Evolutionary conservation across 306 rosid species (phyloP).

Genomic region (Datisca glomerata): DNA sequence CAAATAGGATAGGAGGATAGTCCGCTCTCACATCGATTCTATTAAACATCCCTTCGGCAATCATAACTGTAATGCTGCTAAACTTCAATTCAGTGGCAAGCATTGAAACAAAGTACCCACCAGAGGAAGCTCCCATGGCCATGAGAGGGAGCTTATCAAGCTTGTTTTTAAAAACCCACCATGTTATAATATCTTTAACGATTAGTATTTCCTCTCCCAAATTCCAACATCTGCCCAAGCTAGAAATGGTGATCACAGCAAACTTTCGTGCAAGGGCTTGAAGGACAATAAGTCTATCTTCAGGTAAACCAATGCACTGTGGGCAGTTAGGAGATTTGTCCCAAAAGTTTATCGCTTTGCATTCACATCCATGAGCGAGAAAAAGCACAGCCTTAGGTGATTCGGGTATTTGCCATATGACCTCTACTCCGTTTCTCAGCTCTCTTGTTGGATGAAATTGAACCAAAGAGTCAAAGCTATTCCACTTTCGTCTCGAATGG

Average conservation of each 20-base stretch:
- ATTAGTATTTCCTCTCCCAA: conserved; percentile 36
- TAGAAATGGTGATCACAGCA: conserved; percentile 65
- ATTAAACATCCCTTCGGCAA: conserved; percentile 78
- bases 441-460: conserved; percentile 43
- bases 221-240: conserved; percentile 64
- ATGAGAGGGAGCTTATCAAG: conserved; percentile 61
- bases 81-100: conserved; percentile 55
- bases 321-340: conserved; percentile 55
- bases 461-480: conserved; percentile 44
- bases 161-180: conserved; percentile 63
- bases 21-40: conserved; percentile 32
- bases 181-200: conserved; percentile 43
- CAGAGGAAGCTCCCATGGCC: conserved; percentile 90
- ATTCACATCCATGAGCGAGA: conserved; percentile 83
- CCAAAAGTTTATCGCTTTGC: conserved; percentile 76
- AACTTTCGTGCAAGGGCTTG: conserved; percentile 52
- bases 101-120: conserved; percentile 79
- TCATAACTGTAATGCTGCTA: conserved; percentile 56
- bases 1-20: conserved; percentile 75
- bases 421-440: conserved; percentile 54
- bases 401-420: conserved; percentile 79
- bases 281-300: conserved; percentile 68
- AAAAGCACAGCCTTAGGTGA: conserved; percentile 76
- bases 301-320: conserved; percentile 77
- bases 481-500: conserved; percentile 33